Percentiles rank a stretch among this genome's conserved stretches.
Conservation (phyloP, 2,329 filamentous ascomycete species). For the Botryotinia globosa region DNA sequence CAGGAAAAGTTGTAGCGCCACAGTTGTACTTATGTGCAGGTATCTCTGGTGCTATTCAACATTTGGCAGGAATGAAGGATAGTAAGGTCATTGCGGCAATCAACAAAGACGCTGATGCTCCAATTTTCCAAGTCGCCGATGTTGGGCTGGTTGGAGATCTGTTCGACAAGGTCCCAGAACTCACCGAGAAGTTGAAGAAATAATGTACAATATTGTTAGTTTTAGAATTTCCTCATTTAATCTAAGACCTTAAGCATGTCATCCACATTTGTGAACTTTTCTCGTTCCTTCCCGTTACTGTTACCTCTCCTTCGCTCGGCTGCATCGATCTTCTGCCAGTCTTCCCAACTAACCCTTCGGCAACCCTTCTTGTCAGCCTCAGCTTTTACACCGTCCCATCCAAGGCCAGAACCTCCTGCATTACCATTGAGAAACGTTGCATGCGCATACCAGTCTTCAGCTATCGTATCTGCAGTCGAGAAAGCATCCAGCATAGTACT, state of each 20-base stretch:
- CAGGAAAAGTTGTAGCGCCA: constrained; percentile 96
- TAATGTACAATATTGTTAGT: constrained; percentile 32
- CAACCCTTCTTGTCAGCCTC: constrained; percentile 57
- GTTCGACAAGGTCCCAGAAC: constrained; percentile 91
- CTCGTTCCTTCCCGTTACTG: constrained; percentile 70
- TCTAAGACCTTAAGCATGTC: constrained; percentile 57
- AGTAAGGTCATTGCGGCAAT: constrained; percentile 99
- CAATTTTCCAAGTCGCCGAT: constrained; percentile 97
- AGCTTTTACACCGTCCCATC: constrained; percentile 73
- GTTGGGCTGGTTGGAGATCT: constrained; percentile 93
- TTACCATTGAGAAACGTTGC: constrained; percentile 48
- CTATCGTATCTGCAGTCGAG: constrained; percentile 78
- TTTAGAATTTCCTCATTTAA: constrained; percentile 34
- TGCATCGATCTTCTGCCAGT: constrained; percentile 84
- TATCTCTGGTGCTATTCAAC: constrained; percentile 96
- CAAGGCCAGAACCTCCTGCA: constrained; percentile 46
- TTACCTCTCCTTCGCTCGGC: constrained; percentile 68
- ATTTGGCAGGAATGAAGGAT: constrained; percentile 99
- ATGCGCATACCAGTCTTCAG: constrained; percentile 64
- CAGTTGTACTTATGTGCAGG: constrained; percentile 93
- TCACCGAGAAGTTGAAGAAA: constrained; percentile 87
- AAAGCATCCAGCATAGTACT: constrained; percentile 96
- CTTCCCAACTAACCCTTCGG: constrained; percentile 71
- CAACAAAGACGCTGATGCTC: constrained; percentile 96
- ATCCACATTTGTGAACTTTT: constrained; percentile 59